phyloP scores from a whole-genome alignment of 2,329 filamentous ascomycete genomes.

The Xylariaceae sp. region DNA sequence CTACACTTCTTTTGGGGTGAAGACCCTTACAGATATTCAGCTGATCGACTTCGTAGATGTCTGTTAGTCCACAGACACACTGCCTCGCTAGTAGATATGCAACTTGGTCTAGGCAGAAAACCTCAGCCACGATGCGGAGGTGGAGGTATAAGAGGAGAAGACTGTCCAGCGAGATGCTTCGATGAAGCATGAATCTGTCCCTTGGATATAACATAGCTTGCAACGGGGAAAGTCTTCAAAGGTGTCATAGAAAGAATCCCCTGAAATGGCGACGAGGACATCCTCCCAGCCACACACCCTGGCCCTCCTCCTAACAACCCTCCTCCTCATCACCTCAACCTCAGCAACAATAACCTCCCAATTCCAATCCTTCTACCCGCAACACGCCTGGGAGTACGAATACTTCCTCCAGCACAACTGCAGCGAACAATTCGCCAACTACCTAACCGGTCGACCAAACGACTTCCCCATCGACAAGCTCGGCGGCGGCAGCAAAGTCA shows the following conservation, averaged over 20 bases:
- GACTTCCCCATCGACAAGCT: constrained; percentile 18
- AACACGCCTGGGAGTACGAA: constrained; percentile 19
- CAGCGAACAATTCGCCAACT: constrained; percentile 19
- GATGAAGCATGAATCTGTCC: neutral
- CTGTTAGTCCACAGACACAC: too few species aligned
- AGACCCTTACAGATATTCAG: too few species aligned
- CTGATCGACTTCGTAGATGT: too few species aligned
- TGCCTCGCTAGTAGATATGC: too few species aligned
- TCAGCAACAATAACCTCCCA: constrained; percentile 12
- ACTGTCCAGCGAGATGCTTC: too few species aligned
- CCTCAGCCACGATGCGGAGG: too few species aligned
- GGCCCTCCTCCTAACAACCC: neutral
- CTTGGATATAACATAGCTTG: neutral
- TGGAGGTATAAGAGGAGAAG: too few species aligned
- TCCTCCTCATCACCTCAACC: constrained; percentile 4
- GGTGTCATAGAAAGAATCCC: neutral
- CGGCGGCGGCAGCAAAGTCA: constrained; percentile 16
- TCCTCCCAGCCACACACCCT: neutral
- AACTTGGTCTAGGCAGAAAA: too few species aligned
- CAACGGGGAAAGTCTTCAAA: neutral
- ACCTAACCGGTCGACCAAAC: constrained; percentile 19
- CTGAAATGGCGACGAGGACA: neutral
- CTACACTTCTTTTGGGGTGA: too few species aligned
- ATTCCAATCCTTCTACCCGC: constrained; percentile 23
- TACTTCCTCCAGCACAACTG: constrained; percentile 21